Percentiles rank a stretch among this genome's conserved stretches.
Conservation (phyloP, 78 protist genomes). For the Pigoraptor vietnamica region DNA sequence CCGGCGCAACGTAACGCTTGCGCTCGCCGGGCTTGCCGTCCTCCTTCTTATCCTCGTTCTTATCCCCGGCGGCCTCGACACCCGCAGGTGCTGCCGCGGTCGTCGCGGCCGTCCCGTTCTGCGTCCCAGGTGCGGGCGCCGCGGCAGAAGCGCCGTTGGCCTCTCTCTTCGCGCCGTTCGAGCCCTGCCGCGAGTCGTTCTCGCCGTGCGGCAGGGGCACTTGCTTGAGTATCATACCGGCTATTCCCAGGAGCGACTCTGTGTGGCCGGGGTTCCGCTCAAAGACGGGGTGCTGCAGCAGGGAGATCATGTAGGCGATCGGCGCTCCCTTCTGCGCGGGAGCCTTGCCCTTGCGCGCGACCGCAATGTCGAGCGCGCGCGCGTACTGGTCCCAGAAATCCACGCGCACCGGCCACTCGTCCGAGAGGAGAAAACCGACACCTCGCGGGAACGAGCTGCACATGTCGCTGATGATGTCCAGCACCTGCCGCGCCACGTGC, state of each 20-base stretch:
- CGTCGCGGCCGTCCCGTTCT: too few relatives aligned
- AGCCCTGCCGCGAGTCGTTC: too few relatives aligned
- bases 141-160: too few relatives aligned
- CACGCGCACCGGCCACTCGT: background rate
- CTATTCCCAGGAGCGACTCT: background rate
- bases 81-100: background rate
- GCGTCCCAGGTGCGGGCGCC: too few relatives aligned
- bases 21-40: background rate
- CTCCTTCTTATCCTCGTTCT: background rate
- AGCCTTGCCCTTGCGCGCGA: background rate
- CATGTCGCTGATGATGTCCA: background rate
- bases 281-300: background rate
- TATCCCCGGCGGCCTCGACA: too few relatives aligned
- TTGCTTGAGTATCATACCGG: background rate
- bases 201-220: background rate
- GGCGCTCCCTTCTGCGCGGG: background rate
- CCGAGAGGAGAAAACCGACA: background rate
- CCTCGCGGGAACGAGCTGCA: background rate
- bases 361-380: background rate
- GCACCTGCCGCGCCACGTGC: background rate
- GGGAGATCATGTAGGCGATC: background rate
- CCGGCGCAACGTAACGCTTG: background rate
- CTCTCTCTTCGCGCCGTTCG: too few relatives aligned
- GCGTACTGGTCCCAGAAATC: background rate
- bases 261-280: background rate